These are phyloP conservation scores for Phymatotrichopsis omnivora DNA, from an alignment of 2,329 filamentous ascomycete genomes.

Conservation along the genomic window DNA sequence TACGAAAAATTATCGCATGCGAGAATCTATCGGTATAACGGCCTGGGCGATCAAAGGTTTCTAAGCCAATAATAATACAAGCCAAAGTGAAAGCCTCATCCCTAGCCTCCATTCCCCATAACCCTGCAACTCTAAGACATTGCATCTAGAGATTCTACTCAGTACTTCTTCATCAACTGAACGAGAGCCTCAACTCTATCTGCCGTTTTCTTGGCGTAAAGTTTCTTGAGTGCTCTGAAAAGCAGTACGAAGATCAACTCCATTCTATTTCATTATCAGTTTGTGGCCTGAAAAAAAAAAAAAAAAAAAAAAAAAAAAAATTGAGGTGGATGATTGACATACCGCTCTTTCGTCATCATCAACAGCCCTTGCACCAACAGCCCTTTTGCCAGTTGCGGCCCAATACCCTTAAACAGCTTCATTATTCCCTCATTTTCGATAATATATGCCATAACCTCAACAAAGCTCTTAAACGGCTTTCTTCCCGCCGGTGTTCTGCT, in stretches of 20 bases:
- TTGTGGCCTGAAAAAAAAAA: background rate
- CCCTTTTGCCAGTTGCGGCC: slow-evolving; percentile 85
- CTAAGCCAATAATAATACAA: too few relatives aligned
- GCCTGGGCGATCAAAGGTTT: too few relatives aligned
- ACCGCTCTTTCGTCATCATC: slow-evolving; percentile 98
- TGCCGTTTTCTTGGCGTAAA: slow-evolving; percentile 59
- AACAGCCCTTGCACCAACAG: slow-evolving; percentile 86
- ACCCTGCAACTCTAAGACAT: too few relatives aligned
- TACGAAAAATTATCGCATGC: too few relatives aligned
- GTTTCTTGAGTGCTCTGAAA: slow-evolving; percentile 65
- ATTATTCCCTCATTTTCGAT: slow-evolving; percentile 71
- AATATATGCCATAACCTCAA: slow-evolving; percentile 93
- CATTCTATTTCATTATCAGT: slow-evolving; percentile 46
- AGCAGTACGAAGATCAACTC: slow-evolving; percentile 81
- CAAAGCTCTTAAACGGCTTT: slow-evolving; percentile 85
- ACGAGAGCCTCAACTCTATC: slow-evolving; percentile 36
- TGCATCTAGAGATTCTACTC: too few relatives aligned
- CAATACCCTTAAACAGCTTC: slow-evolving; percentile 94
- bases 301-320: background rate
- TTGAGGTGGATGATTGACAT: background rate
- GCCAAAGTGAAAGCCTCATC: too few relatives aligned
- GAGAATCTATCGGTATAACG: too few relatives aligned
- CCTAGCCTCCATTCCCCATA: too few relatives aligned
- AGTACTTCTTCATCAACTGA: too few relatives aligned
- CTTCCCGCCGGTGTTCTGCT: slow-evolving; percentile 61